phyloP scores from a whole-genome alignment of 2,329 filamentous ascomycete genomes.

The Talaromyces sp. region DNA sequence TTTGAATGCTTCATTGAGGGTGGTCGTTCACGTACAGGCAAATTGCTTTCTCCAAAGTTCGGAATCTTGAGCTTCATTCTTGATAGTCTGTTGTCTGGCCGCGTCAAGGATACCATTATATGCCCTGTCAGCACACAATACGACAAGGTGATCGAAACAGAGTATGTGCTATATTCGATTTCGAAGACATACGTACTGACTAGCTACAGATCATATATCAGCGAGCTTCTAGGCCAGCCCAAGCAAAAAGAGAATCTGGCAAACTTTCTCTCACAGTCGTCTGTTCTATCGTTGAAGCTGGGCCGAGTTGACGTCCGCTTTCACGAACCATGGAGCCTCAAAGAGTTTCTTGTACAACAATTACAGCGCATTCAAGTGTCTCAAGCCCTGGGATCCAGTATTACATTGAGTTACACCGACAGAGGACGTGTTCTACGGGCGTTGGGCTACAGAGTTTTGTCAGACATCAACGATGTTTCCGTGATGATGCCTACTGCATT shows the following conservation, averaged over 20 bases:
- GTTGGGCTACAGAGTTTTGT: conserved; percentile 85
- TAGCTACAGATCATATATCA: conserved; percentile 72
- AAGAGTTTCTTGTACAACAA: conserved; percentile 76
- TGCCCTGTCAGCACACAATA: conserved; percentile 97
- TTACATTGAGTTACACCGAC: conserved; percentile 49
- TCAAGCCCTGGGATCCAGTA: conserved; percentile 33
- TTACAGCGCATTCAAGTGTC: conserved; percentile 54
- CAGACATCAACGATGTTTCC: conserved; percentile 92
- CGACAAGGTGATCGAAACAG: conserved; percentile 97
- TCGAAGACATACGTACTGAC: not conserved
- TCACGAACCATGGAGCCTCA: conserved; percentile 90
- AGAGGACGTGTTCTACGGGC: conserved; percentile 75
- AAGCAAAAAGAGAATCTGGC: conserved; percentile 93
- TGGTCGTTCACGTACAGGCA: conserved; percentile 86
- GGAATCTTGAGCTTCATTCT: conserved; percentile 89
- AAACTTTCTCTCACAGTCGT: conserved; percentile 85
- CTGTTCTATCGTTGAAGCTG: conserved; percentile 80
- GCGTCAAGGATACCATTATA: conserved; percentile 86
- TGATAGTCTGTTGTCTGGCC: conserved; percentile 82
- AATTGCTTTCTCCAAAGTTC: conserved; percentile 90
- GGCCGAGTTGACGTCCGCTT: conserved; percentile 94
- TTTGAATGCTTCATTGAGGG: conserved; percentile 98
- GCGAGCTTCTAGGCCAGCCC: conserved; percentile 85
- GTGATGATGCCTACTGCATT: conserved; percentile 98
- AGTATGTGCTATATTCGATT: conserved; percentile 42